Evolutionary conservation across 1,284 basidiomycete species (phyloP), one percentile per base, ranked within the genome.

Genomic region (Naganishia sp.): DNA sequence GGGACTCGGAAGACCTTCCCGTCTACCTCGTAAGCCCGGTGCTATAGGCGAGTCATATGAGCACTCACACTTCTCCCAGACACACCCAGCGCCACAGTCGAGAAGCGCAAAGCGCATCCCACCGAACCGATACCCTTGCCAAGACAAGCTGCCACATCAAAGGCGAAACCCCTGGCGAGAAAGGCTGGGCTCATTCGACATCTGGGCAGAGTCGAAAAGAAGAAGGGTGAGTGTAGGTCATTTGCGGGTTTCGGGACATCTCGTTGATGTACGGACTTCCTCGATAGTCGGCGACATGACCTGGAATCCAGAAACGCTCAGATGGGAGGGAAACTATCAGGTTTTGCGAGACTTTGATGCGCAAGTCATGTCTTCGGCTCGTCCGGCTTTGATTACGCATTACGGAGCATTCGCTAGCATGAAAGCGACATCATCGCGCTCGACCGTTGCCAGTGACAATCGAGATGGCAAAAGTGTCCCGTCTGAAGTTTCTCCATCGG

Each of bases 281-380:
- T 49, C 15, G 23, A 49, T 90, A 50, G 86, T 94, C 66, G 92
- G 92, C 25, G 92, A 95, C 67, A 98, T 98, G 95, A 91, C 87
- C 72, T 98, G 93, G 91, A 97, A 98, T 79, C 92, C 93, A 25
- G 82, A 81, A 43, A 87, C 87, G 9, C 84, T 92, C 28, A 88
- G 90, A 25, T 98, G 94, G 94, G 94, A 98, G 82, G 95, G 95
- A 66, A 97, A 98, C 78, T 94, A 98, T 72, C 86, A 88, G 64
- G 86, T 87, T 13, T 84, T 97, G 48, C 86, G 90, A 67, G 93
- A 93, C 68, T 98, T 97, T 78, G 94, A 97, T 72, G 85, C 86
- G 36, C 87, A 86, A 6, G 84, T 90, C 52, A 86, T 88, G 57
- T 88, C 88, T 10, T 94, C 93, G 18, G 87, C 87, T 46, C 87